phyloP scores from a whole-genome alignment of 192 early-diverging fungal species.

The Phycomyces blakesleeanus region DNA sequence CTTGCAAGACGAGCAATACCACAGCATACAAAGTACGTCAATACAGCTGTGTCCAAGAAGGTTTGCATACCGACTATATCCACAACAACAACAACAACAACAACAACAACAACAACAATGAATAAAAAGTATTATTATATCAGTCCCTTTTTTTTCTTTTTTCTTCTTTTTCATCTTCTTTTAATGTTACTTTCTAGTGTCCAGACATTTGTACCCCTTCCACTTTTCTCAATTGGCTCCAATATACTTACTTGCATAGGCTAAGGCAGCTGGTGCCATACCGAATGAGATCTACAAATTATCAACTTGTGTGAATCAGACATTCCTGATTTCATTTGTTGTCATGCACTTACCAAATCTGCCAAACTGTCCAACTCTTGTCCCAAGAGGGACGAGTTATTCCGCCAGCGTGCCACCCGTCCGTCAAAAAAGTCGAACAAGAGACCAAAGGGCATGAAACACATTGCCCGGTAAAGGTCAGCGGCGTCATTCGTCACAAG shows the following conservation, averaged over 20 bases:
- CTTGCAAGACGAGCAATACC: constrained; percentile 82
- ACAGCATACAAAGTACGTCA: constrained; percentile 85
- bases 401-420: constrained; percentile 79
- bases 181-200: neutral
- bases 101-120: too few relatives aligned
- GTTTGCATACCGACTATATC: constrained; percentile 79
- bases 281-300: constrained; percentile 47
- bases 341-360: constrained; percentile 62
- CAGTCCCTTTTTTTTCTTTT: too few relatives aligned
- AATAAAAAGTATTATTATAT: too few relatives aligned
- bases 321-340: neutral
- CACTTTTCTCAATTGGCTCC: too few relatives aligned
- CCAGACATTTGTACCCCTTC: too few relatives aligned
- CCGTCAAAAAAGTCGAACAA: constrained; percentile 75
- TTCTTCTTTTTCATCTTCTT: neutral
- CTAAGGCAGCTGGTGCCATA: constrained; percentile 30
- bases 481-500: constrained; percentile 57
- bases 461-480: constrained; percentile 60
- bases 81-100: too few relatives aligned
- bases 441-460: constrained; percentile 66
- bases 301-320: neutral
- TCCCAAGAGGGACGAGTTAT: constrained; percentile 69
- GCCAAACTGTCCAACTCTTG: constrained; percentile 89
- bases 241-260: constrained; percentile 28
- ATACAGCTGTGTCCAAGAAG: constrained; percentile 67